Base-by-base conservation (phyloP, 2,329 filamentous ascomycete genomes). In the Trichophyton verrucosum region DNA sequence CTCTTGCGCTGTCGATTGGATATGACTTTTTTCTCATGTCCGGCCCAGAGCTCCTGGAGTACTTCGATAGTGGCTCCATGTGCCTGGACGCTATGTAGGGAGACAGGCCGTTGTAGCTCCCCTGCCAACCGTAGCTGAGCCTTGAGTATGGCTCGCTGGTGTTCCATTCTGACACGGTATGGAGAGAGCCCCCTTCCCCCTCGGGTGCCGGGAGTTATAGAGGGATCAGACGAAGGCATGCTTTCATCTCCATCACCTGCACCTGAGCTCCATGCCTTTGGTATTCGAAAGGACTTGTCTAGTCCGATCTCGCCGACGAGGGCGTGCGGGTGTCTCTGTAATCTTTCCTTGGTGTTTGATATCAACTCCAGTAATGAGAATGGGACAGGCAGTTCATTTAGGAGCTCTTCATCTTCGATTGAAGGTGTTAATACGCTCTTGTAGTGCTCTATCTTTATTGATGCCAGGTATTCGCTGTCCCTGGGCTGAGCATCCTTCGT, bases 231-330 rank as follows among this genome's bases (percentile, higher is more conserved):
- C 11, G 24, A 27, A 40, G 56, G 36, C 30, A 24, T 53, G 15
- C 51, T 51, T 24, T 70, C 71, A 7, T 59, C 17, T 17, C 1
- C 27, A 46, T 59, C 22, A 40, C n/a, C 24, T 53, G 74, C 72
- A 49, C 70, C 59, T 24, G 53, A 57, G 17, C 67, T 68, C 78
- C 79, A 82, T 3, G 79, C 70, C 55, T 77, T 76, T 0, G 84
- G 84, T 22, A 86, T 77, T 13, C 83, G 78, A 65, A 86, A 86
- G 9, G 80, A 74, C 61, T 80, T 80, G 68, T 86, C 84, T 3
- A 86, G 73, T 0, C 84, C 84, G 3, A 86, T 76, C 68, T 86
- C 84, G 4, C 84, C 84, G 1, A 86, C 75, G 0, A 86, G 73
- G 0, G 84, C 81, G 47, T 76, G 69, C 0, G 83, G 82, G 61